Base-by-base conservation (phyloP, 495 filamentous ascomycete species). In the Aspergillus indologenus region DNA sequence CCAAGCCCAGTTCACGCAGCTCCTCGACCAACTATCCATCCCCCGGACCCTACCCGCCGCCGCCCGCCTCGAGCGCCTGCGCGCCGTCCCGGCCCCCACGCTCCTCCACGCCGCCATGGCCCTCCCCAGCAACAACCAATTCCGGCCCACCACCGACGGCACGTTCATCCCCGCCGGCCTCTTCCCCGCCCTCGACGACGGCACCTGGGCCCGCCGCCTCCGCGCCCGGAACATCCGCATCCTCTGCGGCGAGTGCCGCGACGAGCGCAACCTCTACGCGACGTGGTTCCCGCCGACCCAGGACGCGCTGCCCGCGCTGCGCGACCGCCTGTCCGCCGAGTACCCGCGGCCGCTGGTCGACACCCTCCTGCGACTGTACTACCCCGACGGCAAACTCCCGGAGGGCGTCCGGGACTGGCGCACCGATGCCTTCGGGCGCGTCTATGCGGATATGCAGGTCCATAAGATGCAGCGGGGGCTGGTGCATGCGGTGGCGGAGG, bases 391-490 rank as follows among this genome's bases (percentile, higher is more conserved):
- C 1, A 18, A 49, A 8, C 70, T 81, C 0, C 70, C 74, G 0
- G 17, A 57, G 0, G 50, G 71, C 18, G 63, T 67, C 17, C 61
- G 63, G 5, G 55, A 76, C 50, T 79, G 76, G 69, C 58, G 65
- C 34, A 24, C 31, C 18, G 79, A 85, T 42, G 76, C 78, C 11
- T 86, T 84, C 67, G 83, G 83, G 9, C 69, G 67, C 23, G 71
- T 85, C 31, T 85, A 85, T 57, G 82, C 82, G 1, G 80, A 84
- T 59, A 79, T 83, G 66, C 83, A 86, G 60, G 76, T 86, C 3
- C 75, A 79, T 62, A 64, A 67, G 26, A 75, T 76, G 64, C 74
- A 79, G 65, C 71, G 76, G 5, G 76, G 76, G 0, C 61, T 79
- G 17, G 62, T 74, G 34, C 59, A 77, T 47, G 64, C 72, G 0